Percentiles rank a stretch among this genome's conserved stretches.
Evolutionary conservation across 1,284 basidiomycete species (phyloP).

Genomic region (Dichomitus squalens): DNA sequence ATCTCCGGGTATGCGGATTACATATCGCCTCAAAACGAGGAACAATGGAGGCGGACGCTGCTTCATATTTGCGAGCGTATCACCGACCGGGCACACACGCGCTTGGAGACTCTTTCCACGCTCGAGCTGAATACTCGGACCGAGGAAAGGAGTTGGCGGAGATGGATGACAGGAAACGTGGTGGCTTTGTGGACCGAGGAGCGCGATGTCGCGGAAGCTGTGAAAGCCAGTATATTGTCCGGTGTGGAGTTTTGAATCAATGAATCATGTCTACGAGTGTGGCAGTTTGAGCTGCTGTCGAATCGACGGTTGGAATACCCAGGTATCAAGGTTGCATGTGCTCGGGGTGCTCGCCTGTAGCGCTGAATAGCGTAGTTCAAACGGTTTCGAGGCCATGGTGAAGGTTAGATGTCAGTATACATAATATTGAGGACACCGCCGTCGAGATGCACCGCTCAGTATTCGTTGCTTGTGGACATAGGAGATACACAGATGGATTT

Average conservation of each 20-base stretch:
- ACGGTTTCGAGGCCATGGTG: too few relatives aligned
- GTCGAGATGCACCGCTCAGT: too few relatives aligned
- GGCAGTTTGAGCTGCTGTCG: too few relatives aligned
- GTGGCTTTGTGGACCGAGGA: conserved; percentile 52
- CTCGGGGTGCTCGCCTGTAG: too few relatives aligned
- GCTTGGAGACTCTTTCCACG: conserved; percentile 8
- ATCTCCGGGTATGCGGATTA: conserved; percentile 44
- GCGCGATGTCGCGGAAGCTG: conserved; percentile 48
- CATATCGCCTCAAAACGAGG: conserved; percentile 54
- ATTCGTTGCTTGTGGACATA: too few relatives aligned
- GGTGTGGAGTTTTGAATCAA: conserved; percentile 29
- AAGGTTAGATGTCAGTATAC: too few relatives aligned
- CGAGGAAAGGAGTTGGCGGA: conserved; percentile 27
- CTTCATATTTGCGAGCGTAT: conserved; percentile 41
- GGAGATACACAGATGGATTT: too few relatives aligned
- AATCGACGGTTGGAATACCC: too few relatives aligned
- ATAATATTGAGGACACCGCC: too few relatives aligned
- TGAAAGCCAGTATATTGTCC: conserved; percentile 37
- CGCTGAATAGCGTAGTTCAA: too few relatives aligned
- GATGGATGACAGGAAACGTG: conserved; percentile 38
- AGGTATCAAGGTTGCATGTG: too few relatives aligned
- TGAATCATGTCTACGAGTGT: too few relatives aligned
- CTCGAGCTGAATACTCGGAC: not conserved
- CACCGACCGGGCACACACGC: conserved; percentile 33
- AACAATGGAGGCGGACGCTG: conserved; percentile 38